Evolutionary conservation across 495 filamentous ascomycete genomes (phyloP).

Genomic region (Daldinia caldariorum): DNA sequence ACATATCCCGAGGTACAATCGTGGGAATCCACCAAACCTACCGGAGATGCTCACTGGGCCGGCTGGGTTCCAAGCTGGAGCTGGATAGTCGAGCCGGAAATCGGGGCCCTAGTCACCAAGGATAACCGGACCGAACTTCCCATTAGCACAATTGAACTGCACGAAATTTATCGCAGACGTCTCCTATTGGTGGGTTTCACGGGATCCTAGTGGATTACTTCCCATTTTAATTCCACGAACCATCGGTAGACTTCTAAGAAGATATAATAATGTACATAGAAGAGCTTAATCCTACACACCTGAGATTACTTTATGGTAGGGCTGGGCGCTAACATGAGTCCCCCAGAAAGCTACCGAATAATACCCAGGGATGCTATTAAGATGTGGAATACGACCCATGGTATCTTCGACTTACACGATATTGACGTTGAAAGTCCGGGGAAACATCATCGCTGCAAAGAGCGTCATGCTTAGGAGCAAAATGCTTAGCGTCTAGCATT

Average conservation of each 20-base stretch:
- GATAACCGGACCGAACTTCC: conserved; percentile 43
- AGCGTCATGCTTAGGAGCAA: neutral
- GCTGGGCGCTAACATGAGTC: conserved; percentile 10
- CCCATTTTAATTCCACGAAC: conserved; percentile 37
- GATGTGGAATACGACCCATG: conserved; percentile 22
- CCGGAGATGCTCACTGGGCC: conserved; percentile 20
- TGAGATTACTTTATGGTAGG: conserved; percentile 10
- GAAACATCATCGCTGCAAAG: neutral
- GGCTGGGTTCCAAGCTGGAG: conserved; percentile 31
- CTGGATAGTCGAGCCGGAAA: conserved; percentile 39
- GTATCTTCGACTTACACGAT: conserved; percentile 17
- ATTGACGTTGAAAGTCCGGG: conserved; percentile 4
- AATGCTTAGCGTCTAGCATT: neutral
- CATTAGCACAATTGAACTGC: conserved; percentile 34
- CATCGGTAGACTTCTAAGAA: conserved; percentile 21
- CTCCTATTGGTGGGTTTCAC: conserved; percentile 38
- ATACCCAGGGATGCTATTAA: neutral
- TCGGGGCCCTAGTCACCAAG: conserved; percentile 27
- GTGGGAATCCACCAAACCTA: conserved; percentile 10
- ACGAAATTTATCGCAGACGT: conserved; percentile 37
- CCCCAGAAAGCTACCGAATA: conserved; percentile 11
- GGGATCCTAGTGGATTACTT: conserved; percentile 5
- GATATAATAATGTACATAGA: conserved; percentile 19
- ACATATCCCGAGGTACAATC: conserved; percentile 18
- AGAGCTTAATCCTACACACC: conserved; percentile 17